Percentiles rank a stretch among this genome's conserved stretches.
phyloP scores from a whole-genome alignment of 805 yeast species.

The Sugiyamaella boreocaroliniensis region DNA sequence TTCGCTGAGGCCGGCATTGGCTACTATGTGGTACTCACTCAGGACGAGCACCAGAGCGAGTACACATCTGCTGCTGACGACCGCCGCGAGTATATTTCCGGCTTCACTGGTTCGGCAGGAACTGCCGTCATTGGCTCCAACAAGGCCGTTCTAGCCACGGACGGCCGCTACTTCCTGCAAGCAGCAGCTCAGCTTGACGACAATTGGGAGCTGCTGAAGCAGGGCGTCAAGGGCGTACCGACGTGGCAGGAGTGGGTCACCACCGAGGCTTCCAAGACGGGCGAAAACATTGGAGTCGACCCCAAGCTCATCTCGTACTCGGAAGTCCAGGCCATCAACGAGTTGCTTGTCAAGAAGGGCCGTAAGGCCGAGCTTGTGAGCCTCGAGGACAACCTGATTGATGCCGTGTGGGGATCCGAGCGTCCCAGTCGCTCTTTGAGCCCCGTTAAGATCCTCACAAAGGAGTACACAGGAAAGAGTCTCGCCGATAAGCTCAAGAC shows the following conservation, averaged over 20 bases:
- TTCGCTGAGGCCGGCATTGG: constrained; percentile 62
- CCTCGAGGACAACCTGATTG: constrained; percentile 61
- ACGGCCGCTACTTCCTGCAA: constrained; percentile 90
- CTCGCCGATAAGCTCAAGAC: constrained; percentile 50
- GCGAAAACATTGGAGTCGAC: constrained; percentile 68
- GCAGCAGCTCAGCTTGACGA: constrained; percentile 75
- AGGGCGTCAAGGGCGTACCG: constrained; percentile 62
- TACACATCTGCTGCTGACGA: constrained; percentile 78
- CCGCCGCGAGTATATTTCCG: constrained; percentile 75
- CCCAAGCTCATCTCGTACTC: constrained; percentile 61
- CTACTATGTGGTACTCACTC: constrained; percentile 75
- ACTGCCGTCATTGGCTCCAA: constrained; percentile 70
- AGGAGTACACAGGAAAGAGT: constrained; percentile 58
- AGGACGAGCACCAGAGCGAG: constrained; percentile 91
- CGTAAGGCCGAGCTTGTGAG: constrained; percentile 30
- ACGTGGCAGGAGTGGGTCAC: constrained; percentile 79
- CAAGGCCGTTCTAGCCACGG: constrained; percentile 79
- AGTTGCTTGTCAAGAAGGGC: constrained; percentile 24
- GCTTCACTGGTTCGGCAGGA: constrained; percentile 90
- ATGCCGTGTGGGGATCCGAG: constrained; percentile 65
- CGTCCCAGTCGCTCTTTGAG: constrained; percentile 52
- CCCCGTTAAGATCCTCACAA: constrained; percentile 45
- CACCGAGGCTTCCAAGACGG: constrained; percentile 44
- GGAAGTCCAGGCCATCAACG: constrained; percentile 27
- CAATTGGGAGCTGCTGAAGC: constrained; percentile 76